Evolutionary conservation across 75 land plant genomes (phyloP), one percentile per base, ranked within the genome.

Genomic region (Cunninghamia lanceolata): DNA sequence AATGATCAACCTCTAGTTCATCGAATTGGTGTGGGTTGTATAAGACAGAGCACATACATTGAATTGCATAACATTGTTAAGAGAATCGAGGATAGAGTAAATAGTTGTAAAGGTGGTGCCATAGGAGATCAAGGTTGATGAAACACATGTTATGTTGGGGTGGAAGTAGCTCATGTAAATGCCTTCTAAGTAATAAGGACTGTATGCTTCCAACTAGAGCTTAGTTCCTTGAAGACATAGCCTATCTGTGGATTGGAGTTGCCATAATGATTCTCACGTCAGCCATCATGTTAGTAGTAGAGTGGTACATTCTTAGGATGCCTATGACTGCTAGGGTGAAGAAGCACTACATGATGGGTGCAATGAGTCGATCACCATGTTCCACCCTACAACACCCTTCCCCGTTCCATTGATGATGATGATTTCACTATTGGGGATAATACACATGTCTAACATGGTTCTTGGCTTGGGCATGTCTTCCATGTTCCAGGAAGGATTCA

Each of bases 381-480:
- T 87, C 97, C 97, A 96, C 30, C 97, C 97, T 39, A 94, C 94
- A 0, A 89, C 85, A 0, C 97, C 97, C 13, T 54, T 25, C 2
- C 43, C 43, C 0, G 91, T 94, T 3, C 97, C 96, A 68, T 96
- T 96, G 85, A 96, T 92, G 63, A 96, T 90, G 84, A 94, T 87
- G 40, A 94, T 94, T 34, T 90, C 86, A 34, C 94, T 94, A 39
- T 86, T 91, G 17, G 97, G 97, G 1, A 96, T 88, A 56, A 92
- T 38, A 15, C 88, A 76, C 97, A 96, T 96, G 90, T 95, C 97
- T 9, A 92, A 91, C 97, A 95, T 95, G 82, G 91, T 92, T 46
- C 97, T 73, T 28, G 90, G 71, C 36, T 45, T n/a, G n/a, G n/a
- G n/a, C n/a, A n/a, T n/a, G n/a, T n/a, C n/a, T n/a, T n/a, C n/a